Base-by-base conservation (phyloP, 805 yeast species). In the Hermanozyma aechmeae region DNA sequence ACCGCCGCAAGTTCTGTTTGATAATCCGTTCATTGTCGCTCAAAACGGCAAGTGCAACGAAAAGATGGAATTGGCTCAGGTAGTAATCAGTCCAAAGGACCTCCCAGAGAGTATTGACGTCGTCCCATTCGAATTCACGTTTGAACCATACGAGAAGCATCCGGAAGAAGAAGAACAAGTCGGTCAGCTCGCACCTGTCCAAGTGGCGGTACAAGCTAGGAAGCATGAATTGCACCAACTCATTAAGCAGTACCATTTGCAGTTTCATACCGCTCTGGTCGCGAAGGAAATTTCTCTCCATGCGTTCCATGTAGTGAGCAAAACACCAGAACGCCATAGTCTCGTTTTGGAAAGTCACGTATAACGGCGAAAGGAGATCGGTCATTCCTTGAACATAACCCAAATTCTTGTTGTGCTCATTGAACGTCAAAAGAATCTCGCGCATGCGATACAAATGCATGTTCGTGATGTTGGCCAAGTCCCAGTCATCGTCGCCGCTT, bases 341-440 rank as follows among this genome's bases (percentile, higher is more conserved):
- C 41, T 87, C 95, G 50, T 87, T 94, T 40, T 69, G 68, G 40
- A 42, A 61, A 45, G 48, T 56, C 30, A 68, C 73, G 50, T 85
- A 92, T 3, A 92, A 55, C 1, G 96, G 96, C 0, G 96, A 80
- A 21, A 92, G 59, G 29, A 92, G 60, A 53, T 92, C 99, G 7
- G 92, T 76, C 99, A 92, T 92, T 2, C 99, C 99, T 58, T 92
- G 99, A 13, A 92, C 95, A 47, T 92, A 92, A 1, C 98, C 98
- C 41, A 92, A 56, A 41, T 85, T 79, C 26, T 61, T 65, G 51
- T 92, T 87, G 50, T 77, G 69, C 52, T 82, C 86, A 51, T 92
- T 89, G 46, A 80, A 89, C 1, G 96, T 83, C 32, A 86, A 65
- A 23, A 92, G 62, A 36, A 92, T 80, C 42, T 81, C 86, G 41